These are phyloP conservation scores for Nakazawaea ernobii DNA, from an alignment of 805 yeast genomes.

Conservation along the genomic window DNA sequence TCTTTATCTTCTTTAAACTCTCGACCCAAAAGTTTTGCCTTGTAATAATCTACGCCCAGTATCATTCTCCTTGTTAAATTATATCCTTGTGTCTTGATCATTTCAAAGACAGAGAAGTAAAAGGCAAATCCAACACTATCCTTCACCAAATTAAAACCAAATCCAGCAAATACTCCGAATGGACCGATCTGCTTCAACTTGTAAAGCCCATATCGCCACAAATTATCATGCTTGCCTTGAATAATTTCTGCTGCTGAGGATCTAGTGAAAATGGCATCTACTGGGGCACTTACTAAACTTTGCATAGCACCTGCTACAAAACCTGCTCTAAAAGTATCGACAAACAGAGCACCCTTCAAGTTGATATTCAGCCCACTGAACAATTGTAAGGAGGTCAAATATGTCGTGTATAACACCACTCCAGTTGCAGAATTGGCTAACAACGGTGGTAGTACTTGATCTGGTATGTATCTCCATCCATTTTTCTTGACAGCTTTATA, in stretches of 20 bases:
- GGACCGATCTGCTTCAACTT: constrained; percentile 72
- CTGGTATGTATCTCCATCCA: constrained; percentile 87
- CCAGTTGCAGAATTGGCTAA: constrained; percentile 90
- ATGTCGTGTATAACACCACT: constrained; percentile 75
- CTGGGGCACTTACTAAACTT: constrained; percentile 88
- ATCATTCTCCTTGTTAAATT: constrained; percentile 40
- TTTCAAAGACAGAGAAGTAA: constrained; percentile 77
- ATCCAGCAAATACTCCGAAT: constrained; percentile 87
- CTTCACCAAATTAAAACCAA: constrained; percentile 67
- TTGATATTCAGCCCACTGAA: constrained; percentile 21
- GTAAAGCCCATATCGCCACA: constrained; percentile 71
- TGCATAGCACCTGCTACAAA: constrained; percentile 82
- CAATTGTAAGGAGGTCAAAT: constrained; percentile 49
- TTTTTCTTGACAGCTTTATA: constrained; percentile 63
- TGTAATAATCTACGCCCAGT: constrained; percentile 31
- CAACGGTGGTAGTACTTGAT: constrained; percentile 80
- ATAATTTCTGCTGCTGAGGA: constrained; percentile 71
- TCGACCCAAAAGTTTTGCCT: constrained; percentile 21
- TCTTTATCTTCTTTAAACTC: constrained; percentile 14
- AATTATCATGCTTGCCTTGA: constrained; percentile 57
- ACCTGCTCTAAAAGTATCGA: constrained; percentile 75
- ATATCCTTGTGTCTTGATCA: constrained; percentile 65
- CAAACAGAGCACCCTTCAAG: constrained; percentile 25
- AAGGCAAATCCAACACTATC: constrained; percentile 82
- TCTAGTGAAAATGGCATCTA: constrained; percentile 85